These are phyloP conservation scores for Pichia manshurica DNA, from an alignment of 805 yeast species.

Conservation along the genomic window DNA sequence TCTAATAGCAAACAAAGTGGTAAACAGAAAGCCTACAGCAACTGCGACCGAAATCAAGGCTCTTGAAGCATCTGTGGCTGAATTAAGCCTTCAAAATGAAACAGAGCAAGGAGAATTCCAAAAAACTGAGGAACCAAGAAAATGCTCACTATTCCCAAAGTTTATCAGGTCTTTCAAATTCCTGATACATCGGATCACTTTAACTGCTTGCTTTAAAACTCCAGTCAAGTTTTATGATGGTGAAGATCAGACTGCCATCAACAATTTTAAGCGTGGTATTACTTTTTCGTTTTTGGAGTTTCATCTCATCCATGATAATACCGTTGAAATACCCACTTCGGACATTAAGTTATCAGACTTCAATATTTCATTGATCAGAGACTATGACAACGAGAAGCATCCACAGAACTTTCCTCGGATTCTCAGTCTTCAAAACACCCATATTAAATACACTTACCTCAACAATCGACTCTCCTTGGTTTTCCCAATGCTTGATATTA, in stretches of 20 bases:
- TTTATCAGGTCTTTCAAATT: constrained; percentile 12
- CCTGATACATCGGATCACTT: constrained; percentile 14
- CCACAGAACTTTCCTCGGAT: constrained; percentile 11
- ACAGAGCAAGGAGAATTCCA: too few relatives aligned
- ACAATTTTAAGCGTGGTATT: constrained; percentile 27
- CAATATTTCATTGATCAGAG: constrained; percentile 17
- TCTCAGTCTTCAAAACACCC: constrained; percentile 13
- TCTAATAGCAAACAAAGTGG: constrained; percentile 2
- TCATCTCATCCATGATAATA: constrained; percentile 11
- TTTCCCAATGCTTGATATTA: constrained; percentile 25
- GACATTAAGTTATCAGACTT: constrained; percentile 12
- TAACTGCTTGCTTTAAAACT: constrained; percentile 26
- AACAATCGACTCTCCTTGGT: constrained; percentile 17
- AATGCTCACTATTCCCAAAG: constrained; percentile 10
- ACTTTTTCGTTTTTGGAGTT: constrained; percentile 9
- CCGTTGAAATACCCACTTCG: constrained; percentile 12
- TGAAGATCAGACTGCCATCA: constrained; percentile 26
- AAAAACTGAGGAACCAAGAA: not conserved
- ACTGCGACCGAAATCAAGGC: not conserved
- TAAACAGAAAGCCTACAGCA: not conserved
- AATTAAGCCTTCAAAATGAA: not conserved
- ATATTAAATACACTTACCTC: constrained; percentile 14
- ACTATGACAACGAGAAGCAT: constrained; percentile 17
- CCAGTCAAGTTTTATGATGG: constrained; percentile 28
- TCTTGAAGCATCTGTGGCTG: not conserved